Percentiles rank a stretch among this genome's conserved stretches.
These are phyloP conservation scores for Pseudocercospora eumusae DNA, from an alignment of 2,329 filamentous ascomycete species.

Conservation along the genomic window DNA sequence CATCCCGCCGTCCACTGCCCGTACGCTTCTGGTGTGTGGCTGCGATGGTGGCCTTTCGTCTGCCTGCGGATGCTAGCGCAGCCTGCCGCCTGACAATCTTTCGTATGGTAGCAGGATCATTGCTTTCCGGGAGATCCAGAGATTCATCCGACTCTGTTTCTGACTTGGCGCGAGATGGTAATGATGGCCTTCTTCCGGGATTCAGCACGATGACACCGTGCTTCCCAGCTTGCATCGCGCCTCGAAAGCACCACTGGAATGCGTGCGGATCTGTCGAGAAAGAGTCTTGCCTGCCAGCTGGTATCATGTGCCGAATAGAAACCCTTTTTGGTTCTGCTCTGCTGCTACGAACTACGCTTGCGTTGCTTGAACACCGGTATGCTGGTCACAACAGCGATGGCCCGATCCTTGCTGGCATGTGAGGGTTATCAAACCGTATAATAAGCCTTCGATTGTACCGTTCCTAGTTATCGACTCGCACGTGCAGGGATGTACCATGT, in stretches of 20 bases:
- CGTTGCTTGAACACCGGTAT: neutral
- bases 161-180: slow-evolving; percentile 13
- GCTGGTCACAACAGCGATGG: slow-evolving; percentile 5
- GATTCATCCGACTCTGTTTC: slow-evolving; percentile 12
- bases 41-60: slow-evolving; percentile 25
- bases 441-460: slow-evolving; percentile 9
- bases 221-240: slow-evolving; percentile 15
- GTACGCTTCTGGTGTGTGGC: slow-evolving; percentile 20
- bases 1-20: neutral
- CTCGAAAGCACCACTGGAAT: neutral
- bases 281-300: neutral
- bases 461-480: slow-evolving; percentile 7
- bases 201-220: slow-evolving; percentile 23
- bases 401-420: slow-evolving; percentile 1
- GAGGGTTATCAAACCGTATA: slow-evolving; percentile 2
- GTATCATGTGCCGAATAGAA: neutral
- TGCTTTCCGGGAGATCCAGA: slow-evolving; percentile 21
- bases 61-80: slow-evolving; percentile 22
- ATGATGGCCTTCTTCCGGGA: slow-evolving; percentile 11
- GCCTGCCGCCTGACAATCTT: slow-evolving; percentile 26
- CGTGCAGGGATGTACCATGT: slow-evolving; percentile 5
- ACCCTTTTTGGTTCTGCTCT: neutral
- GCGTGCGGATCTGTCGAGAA: neutral
- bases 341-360: neutral
- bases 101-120: slow-evolving; percentile 24